phyloP scores from a whole-genome alignment of 2,329 filamentous ascomycete species.

The Hymenoscyphus albidus region DNA sequence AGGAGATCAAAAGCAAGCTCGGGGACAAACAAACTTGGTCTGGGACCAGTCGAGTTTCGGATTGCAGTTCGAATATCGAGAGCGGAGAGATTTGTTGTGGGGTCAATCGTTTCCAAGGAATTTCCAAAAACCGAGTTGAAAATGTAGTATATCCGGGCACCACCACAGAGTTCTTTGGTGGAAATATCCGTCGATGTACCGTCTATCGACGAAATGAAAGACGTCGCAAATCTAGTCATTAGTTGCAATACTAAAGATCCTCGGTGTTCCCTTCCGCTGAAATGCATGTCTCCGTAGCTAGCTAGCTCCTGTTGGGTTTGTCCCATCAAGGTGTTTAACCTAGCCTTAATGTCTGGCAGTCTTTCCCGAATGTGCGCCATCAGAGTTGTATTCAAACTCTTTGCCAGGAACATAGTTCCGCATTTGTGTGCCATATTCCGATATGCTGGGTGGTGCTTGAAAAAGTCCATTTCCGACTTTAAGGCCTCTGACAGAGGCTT shows the following conservation, averaged over 20 bases:
- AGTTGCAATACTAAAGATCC: slow-evolving; percentile 92
- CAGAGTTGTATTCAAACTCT: slow-evolving; percentile 89
- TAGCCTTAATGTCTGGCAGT: slow-evolving; percentile 94
- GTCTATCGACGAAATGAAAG: slow-evolving; percentile 97
- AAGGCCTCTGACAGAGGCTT: slow-evolving; percentile 93
- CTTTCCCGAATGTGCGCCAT: slow-evolving; percentile 96
- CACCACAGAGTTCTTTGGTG: slow-evolving; percentile 63
- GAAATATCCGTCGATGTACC: slow-evolving; percentile 98
- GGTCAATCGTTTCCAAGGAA: slow-evolving; percentile 92
- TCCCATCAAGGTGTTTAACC: slow-evolving; percentile 98
- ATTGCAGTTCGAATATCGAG: slow-evolving; percentile 96
- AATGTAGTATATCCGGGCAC: slow-evolving; percentile 36
- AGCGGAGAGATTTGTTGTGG: slow-evolving; percentile 89
- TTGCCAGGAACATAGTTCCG: slow-evolving; percentile 90
- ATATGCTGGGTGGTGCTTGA: slow-evolving; percentile 95
- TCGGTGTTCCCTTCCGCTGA: slow-evolving; percentile 93
- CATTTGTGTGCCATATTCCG: slow-evolving; percentile 92
- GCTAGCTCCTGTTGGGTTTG: slow-evolving; percentile 98
- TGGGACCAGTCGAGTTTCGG: slow-evolving; percentile 92
- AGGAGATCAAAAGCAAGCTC: slow-evolving; percentile 96
- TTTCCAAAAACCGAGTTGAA: slow-evolving; percentile 67
- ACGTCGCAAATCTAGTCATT: slow-evolving; percentile 97
- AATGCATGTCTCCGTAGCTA: slow-evolving; percentile 96
- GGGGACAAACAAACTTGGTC: slow-evolving; percentile 93
- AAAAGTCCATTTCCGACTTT: slow-evolving; percentile 87